These are phyloP conservation scores for Schizopora paradoxa DNA, from an alignment of 1,284 basidiomycete genomes.

Conservation along the genomic window DNA sequence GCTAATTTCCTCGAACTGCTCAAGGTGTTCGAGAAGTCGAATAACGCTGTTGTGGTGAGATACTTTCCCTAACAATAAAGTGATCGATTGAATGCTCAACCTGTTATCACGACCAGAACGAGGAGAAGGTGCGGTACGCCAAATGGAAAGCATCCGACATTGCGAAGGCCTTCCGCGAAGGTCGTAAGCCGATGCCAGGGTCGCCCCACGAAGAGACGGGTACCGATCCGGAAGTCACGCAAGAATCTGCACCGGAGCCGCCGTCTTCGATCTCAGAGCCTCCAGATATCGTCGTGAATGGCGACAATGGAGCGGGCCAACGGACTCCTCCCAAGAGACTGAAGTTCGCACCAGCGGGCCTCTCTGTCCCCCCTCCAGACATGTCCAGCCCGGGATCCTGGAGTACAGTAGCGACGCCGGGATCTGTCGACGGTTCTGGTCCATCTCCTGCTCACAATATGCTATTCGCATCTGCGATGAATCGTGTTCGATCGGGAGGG, in stretches of 20 bases:
- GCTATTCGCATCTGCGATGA: conserved; percentile 7
- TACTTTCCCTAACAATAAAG: conserved; percentile 19
- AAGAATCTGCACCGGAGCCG: background rate
- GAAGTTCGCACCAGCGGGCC: background rate
- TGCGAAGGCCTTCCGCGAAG: conserved; percentile 83
- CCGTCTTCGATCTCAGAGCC: background rate
- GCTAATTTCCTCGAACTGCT: conserved; percentile 85
- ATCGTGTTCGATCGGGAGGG: conserved; percentile 3
- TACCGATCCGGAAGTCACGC: conserved; percentile 23
- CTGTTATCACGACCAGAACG: conserved; percentile 39
- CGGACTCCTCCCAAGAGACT: conserved; percentile 5
- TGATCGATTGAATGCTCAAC: conserved; percentile 24
- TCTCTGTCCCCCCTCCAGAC: conserved; percentile 4
- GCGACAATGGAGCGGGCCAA: conserved; percentile 4
- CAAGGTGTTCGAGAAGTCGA: conserved; percentile 62
- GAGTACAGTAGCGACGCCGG: conserved; percentile 64
- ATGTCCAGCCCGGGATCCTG: conserved; percentile 45
- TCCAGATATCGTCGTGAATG: conserved; percentile 1
- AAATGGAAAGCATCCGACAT: conserved; percentile 94
- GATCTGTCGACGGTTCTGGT: conserved; percentile 24
- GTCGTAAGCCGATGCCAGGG: conserved; percentile 65
- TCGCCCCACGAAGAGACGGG: conserved; percentile 43
- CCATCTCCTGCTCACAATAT: conserved; percentile 11
- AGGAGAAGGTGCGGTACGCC: conserved; percentile 79
- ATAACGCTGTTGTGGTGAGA: conserved; percentile 38